These are phyloP conservation scores for Scytalidium lignicola DNA, from an alignment of 2,329 filamentous ascomycete species.

Conservation along the genomic window DNA sequence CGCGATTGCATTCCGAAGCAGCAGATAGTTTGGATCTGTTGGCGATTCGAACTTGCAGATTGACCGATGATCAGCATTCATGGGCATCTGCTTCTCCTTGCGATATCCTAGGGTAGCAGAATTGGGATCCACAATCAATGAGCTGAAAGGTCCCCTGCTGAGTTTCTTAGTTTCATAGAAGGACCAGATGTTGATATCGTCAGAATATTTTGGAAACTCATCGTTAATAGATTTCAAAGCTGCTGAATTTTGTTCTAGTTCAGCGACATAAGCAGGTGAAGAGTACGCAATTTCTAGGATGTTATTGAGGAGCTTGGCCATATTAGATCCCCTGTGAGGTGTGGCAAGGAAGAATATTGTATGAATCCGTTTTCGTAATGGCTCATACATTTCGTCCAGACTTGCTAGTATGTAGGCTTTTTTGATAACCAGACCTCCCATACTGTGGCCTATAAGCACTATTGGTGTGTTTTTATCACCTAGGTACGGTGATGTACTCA, in stretches of 20 bases:
- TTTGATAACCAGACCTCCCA: conserved; percentile 35
- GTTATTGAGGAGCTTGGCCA: conserved; percentile 22
- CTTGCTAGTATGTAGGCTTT: conserved; percentile 29
- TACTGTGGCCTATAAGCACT: conserved; percentile 33
- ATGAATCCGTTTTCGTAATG: conserved; percentile 18
- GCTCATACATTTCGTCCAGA: conserved; percentile 15
- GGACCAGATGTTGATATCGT: conserved; percentile 30
- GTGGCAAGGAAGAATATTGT: conserved; percentile 34
- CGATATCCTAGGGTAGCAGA: conserved; percentile 26
- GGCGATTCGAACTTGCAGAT: conserved; percentile 24
- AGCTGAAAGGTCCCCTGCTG: conserved; percentile 4
- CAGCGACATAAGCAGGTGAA: conserved; percentile 20
- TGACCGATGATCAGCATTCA: conserved; percentile 27
- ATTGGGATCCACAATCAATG: conserved; percentile 23
- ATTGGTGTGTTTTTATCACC: conserved; percentile 22
- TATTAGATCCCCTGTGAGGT: conserved; percentile 32
- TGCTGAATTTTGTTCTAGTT: conserved; percentile 28
- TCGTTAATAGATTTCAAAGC: conserved; percentile 28
- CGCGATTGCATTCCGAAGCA: conserved; percentile 7
- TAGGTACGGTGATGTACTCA: conserved; percentile 15
- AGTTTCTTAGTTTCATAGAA: conserved; percentile 40
- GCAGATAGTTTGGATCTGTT: conserved; percentile 13
- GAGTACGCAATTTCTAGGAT: conserved; percentile 11
- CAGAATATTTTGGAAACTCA: conserved; percentile 26
- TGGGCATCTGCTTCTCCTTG: conserved; percentile 17